A percentile compares a stretch with the other conserved stretches of the same genome.
These are phyloP conservation scores for Anaeramoeba flamelloides DNA, from an alignment of 78 protist genomes.

Conservation along the genomic window DNA sequence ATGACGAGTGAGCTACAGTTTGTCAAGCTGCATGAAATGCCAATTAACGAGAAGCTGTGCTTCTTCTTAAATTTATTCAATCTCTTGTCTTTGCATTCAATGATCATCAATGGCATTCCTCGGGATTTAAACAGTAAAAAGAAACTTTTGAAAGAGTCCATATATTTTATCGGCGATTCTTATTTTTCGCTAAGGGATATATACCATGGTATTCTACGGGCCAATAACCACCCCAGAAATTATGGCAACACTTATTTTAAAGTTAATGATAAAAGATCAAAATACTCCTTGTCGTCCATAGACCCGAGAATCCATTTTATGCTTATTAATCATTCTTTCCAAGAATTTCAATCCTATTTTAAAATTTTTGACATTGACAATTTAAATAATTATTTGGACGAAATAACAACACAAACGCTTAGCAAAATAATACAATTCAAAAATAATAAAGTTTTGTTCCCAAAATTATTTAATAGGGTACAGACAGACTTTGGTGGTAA, in stretches of 20 bases:
- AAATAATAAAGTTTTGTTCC: too few species aligned
- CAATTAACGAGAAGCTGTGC: too few species aligned
- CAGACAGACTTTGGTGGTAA: too few species aligned
- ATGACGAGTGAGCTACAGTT: too few species aligned
- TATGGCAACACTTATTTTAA: neutral
- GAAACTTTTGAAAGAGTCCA: neutral
- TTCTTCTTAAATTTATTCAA: neutral
- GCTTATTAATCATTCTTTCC: conserved; percentile 3
- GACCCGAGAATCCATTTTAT: neutral
- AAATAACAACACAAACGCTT: too few species aligned
- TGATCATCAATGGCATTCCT: neutral
- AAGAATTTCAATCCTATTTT: too few species aligned
- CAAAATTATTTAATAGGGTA: too few species aligned
- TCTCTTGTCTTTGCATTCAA: neutral
- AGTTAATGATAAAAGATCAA: neutral
- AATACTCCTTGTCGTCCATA: neutral
- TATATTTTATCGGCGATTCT: neutral
- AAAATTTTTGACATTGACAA: too few species aligned
- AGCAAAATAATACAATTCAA: too few species aligned
- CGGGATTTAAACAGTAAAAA: neutral
- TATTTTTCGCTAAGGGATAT: neutral
- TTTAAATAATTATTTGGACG: too few species aligned
- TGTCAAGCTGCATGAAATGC: too few species aligned
- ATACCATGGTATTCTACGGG: neutral
- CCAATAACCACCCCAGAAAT: neutral